Conservation (phyloP, 441 rosid species). For the Codiaeum variegatum region DNA sequence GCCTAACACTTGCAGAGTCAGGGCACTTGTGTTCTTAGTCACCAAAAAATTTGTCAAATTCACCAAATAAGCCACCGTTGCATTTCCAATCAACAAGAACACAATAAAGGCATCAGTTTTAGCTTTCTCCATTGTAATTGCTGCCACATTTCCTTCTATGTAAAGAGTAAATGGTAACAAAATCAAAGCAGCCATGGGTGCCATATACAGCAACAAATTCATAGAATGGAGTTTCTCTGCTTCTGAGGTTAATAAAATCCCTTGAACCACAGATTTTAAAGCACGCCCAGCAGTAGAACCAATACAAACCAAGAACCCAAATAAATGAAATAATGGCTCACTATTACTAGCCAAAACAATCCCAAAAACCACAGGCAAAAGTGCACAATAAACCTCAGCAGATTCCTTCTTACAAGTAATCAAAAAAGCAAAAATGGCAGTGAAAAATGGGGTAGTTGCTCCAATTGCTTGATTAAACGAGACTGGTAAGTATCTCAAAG, state of each 20-base stretch:
- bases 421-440: conserved; percentile 83
- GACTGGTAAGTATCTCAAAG: conserved; percentile 83
- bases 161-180: conserved; percentile 85
- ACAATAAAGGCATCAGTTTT: conserved; percentile 56
- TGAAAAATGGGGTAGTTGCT: conserved; percentile 92
- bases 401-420: conserved; percentile 85
- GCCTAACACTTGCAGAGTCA: conserved; percentile 90
- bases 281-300: conserved; percentile 97
- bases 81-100: conserved; percentile 77
- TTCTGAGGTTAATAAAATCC: conserved; percentile 73
- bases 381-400: conserved; percentile 73
- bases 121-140: conserved; percentile 70
- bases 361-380: conserved; percentile 85
- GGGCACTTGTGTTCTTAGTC: conserved; percentile 94
- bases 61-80: conserved; percentile 94
- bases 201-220: conserved; percentile 89
- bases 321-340: conserved; percentile 83
- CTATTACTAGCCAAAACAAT: conserved; percentile 86
- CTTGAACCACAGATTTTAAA: conserved; percentile 91
- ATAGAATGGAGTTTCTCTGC: conserved; percentile 92
- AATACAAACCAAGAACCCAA: conserved; percentile 84
- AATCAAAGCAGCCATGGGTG: conserved; percentile 90
- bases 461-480: conserved; percentile 94
- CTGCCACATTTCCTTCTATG: conserved; percentile 85
- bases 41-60: conserved; percentile 92